A percentile compares a stretch with the other conserved stretches of the same genome.
phyloP scores from a whole-genome alignment of 805 yeast genomes.

The Blastobotrys peoriensis region DNA sequence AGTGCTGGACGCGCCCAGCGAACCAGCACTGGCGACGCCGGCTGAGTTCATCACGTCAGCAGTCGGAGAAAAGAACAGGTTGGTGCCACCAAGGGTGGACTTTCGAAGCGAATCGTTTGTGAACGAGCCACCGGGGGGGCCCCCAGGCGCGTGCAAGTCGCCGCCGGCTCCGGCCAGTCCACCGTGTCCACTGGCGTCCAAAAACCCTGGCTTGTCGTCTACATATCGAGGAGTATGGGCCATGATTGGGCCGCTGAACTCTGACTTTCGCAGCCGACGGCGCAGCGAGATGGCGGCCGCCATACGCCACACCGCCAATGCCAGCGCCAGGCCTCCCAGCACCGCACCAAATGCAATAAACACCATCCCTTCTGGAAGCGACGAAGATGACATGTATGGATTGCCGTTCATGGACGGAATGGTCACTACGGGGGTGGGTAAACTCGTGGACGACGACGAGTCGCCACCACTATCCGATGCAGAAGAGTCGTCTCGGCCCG shows the following conservation, averaged over 20 bases:
- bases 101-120: slow-evolving; percentile 5
- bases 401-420: slow-evolving; percentile 57
- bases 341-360: slow-evolving; percentile 75
- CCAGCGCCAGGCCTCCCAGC: slow-evolving; percentile 52
- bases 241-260: slow-evolving; percentile 4
- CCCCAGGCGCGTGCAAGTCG: slow-evolving; percentile 2
- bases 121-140: slow-evolving; percentile 3
- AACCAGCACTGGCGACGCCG: slow-evolving; percentile 11
- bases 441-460: slow-evolving; percentile 3
- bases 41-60: slow-evolving; percentile 57
- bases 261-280: slow-evolving; percentile 41
- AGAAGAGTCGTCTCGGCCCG: too few relatives aligned
- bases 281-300: slow-evolving; percentile 43
- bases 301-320: slow-evolving; percentile 48
- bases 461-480: not conserved
- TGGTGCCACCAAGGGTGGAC: slow-evolving; percentile 11
- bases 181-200: slow-evolving; percentile 17
- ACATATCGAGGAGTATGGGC: not conserved
- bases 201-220: slow-evolving; percentile 9
- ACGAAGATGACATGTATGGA: slow-evolving; percentile 53
- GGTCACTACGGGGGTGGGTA: slow-evolving; percentile 43
- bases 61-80: slow-evolving; percentile 72
- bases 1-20: slow-evolving; percentile 1
- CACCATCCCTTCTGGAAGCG: slow-evolving; percentile 67
- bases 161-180: not conserved